These are phyloP conservation scores for Neonectria magnoliae DNA, from an alignment of 2,329 filamentous ascomycete genomes.

Conservation along the genomic window DNA sequence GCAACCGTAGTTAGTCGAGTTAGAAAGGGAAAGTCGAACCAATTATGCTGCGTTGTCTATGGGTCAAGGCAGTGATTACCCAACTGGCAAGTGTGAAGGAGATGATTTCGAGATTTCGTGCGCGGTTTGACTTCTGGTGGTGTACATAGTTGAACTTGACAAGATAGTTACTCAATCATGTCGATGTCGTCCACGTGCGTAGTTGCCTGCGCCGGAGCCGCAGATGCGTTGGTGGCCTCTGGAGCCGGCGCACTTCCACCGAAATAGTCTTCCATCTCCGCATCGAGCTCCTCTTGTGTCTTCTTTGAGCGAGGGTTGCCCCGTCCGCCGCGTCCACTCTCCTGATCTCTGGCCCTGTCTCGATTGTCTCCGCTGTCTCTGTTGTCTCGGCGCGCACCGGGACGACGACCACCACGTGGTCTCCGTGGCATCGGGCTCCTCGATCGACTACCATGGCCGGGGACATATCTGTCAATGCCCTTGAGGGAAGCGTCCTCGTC, in stretches of 20 bases:
- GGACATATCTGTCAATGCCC: slow-evolving; percentile 83
- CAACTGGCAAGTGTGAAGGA: slow-evolving; percentile 20
- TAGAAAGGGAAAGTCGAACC: background rate
- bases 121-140: slow-evolving; percentile 40
- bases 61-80: slow-evolving; percentile 14
- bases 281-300: slow-evolving; percentile 91
- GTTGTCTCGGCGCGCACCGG: slow-evolving; percentile 59
- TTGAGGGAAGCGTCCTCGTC: slow-evolving; percentile 70
- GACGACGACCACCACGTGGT: slow-evolving; percentile 58
- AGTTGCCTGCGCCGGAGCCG: slow-evolving; percentile 10
- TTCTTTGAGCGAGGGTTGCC: slow-evolving; percentile 74
- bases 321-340: slow-evolving; percentile 51
- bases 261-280: slow-evolving; percentile 98
- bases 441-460: slow-evolving; percentile 64
- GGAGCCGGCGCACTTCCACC: slow-evolving; percentile 56
- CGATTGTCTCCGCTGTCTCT: slow-evolving; percentile 35
- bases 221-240: slow-evolving; percentile 40
- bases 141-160: slow-evolving; percentile 37
- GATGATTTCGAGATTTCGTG: slow-evolving; percentile 25
- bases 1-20: background rate
- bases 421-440: slow-evolving; percentile 68
- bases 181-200: slow-evolving; percentile 67
- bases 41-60: background rate
- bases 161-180: slow-evolving; percentile 69
- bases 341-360: slow-evolving; percentile 44